Conservation (phyloP, 345 rosid species). For the Corymbia maculata region DNA sequence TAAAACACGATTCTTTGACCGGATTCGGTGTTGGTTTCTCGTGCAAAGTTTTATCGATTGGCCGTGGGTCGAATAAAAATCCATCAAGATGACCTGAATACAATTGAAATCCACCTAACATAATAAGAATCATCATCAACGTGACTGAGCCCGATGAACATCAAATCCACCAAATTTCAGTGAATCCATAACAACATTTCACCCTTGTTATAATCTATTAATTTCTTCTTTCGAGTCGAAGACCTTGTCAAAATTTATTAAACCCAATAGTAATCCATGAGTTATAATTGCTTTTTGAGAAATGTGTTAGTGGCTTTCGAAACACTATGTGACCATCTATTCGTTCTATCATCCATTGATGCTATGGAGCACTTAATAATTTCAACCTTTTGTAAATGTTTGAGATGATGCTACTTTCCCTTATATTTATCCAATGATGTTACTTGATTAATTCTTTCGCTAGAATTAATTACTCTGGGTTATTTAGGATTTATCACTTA, state of each 20-base stretch:
- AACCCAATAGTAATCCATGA: neutral
- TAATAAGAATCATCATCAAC: neutral
- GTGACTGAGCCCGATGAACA: neutral
- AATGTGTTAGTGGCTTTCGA: neutral
- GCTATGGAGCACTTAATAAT: too few relatives aligned
- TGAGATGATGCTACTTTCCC: neutral
- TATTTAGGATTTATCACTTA: neutral
- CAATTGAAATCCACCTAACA: neutral
- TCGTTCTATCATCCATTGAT: neutral
- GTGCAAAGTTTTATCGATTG: neutral
- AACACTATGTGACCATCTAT: neutral
- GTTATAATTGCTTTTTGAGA: neutral
- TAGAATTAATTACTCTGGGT: neutral
- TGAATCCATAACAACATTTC: neutral
- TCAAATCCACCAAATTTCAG: neutral
- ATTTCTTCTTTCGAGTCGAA: neutral
- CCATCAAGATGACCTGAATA: too few relatives aligned
- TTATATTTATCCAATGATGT: neutral
- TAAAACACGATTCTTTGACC: accelerated
- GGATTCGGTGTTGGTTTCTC: neutral
- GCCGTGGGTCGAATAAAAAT: neutral
- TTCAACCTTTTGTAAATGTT: neutral
- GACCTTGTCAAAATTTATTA: neutral
- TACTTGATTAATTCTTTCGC: neutral
- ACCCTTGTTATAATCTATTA: too few relatives aligned